phyloP scores from a whole-genome alignment of 108 stramenopile species.

The Nannochloropsis oceanica region DNA sequence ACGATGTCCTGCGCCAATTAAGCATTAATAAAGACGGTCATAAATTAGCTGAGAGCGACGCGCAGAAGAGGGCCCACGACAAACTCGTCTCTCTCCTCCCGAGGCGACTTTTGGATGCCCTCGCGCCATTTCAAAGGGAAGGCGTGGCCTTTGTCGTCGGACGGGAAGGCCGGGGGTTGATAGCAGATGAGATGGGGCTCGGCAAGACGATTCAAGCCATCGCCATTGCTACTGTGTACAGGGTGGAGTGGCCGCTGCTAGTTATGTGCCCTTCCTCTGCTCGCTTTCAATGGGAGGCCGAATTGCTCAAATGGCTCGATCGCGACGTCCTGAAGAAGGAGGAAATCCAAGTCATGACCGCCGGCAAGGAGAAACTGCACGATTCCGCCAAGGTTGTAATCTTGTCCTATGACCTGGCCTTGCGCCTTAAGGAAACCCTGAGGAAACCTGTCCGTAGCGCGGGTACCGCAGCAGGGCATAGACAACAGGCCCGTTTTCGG shows the following conservation, averaged over 20 bases:
- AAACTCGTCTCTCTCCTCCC: background rate
- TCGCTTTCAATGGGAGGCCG: conserved; percentile 68
- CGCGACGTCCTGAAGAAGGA: conserved; percentile 5
- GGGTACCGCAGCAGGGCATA: background rate
- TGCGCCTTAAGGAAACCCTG: background rate
- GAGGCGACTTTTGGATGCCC: conserved; percentile 5
- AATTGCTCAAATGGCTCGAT: conserved; percentile 62
- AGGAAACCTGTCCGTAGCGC: background rate
- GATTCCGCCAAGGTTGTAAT: conserved; percentile 27
- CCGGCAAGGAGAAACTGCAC: conserved; percentile 8
- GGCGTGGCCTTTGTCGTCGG: conserved; percentile 11
- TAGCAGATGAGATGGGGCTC: conserved; percentile 26
- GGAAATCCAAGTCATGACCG: conserved; percentile 3
- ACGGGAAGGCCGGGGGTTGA: conserved; percentile 15
- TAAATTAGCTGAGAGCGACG: background rate
- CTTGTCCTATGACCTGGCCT: conserved; percentile 21
- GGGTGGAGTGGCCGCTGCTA: conserved; percentile 67
- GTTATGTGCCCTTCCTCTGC: conserved; percentile 66
- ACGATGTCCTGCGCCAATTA: background rate
- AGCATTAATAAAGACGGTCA: background rate
- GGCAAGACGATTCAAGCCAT: conserved; percentile 50
- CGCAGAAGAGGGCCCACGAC: background rate
- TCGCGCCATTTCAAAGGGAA: conserved; percentile 18
- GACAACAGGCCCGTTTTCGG: background rate
- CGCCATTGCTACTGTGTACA: conserved; percentile 56